Conservation (phyloP, 225 moss, liverwort and hornwort genomes). For the Antitrichia curtipendula region DNA sequence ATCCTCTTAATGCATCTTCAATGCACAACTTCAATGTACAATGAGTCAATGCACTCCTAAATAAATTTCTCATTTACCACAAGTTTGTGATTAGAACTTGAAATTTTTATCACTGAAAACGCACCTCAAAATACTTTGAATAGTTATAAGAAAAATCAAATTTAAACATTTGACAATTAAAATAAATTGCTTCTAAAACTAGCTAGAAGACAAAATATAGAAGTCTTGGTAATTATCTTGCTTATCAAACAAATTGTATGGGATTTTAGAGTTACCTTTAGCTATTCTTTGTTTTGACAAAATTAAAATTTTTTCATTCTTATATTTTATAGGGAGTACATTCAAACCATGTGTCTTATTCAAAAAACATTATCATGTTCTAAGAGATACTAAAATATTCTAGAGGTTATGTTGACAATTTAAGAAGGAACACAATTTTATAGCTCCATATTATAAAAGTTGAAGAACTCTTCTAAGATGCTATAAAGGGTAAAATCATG, state of each 20-base stretch:
- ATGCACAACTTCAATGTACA: too few relatives aligned
- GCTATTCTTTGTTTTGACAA: not conserved
- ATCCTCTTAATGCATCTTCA: too few relatives aligned
- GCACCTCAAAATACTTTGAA: not conserved
- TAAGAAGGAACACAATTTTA: not conserved
- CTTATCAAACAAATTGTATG: not conserved
- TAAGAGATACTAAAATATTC: not conserved
- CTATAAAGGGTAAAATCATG: not conserved
- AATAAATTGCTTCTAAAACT: not conserved
- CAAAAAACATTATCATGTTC: not conserved
- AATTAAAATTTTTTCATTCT: not conserved
- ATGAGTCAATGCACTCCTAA: too few relatives aligned
- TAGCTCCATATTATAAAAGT: not conserved
- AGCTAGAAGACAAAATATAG: not conserved
- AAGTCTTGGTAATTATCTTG: not conserved
- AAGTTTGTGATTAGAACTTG: not conserved
- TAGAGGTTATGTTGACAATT: not conserved
- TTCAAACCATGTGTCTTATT: too few relatives aligned
- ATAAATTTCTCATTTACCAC: too few relatives aligned
- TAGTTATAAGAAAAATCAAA: not conserved
- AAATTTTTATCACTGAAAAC: not conserved
- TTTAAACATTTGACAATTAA: not conserved
- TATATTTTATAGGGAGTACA: too few relatives aligned
- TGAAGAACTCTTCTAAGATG: not conserved
- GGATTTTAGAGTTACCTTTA: not conserved